Percentiles rank a stretch among this genome's conserved stretches.
Evolutionary conservation across 352 stramenopile genomes (phyloP).

Genomic region (Phytophthora brassicae): DNA sequence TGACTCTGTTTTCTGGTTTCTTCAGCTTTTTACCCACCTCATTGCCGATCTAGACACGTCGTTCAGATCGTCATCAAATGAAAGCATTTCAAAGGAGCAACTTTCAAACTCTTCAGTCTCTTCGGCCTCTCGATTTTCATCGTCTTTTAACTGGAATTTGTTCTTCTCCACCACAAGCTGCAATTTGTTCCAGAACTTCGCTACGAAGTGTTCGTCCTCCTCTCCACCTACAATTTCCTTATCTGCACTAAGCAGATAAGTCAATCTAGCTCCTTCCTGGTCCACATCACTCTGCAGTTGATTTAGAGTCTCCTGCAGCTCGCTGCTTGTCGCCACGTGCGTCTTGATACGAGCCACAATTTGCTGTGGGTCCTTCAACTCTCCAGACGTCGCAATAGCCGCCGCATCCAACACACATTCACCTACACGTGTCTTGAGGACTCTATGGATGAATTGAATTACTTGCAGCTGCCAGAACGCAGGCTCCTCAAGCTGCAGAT

Average conservation of each 20-base stretch:
- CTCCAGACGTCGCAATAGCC: not conserved
- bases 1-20: not conserved
- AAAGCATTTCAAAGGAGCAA: slow-evolving; percentile 42
- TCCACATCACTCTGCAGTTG: slow-evolving; percentile 20
- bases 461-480: slow-evolving; percentile 59
- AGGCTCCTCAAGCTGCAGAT: slow-evolving; percentile 39
- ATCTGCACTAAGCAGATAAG: not conserved
- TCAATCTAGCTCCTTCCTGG: slow-evolving; percentile 4
- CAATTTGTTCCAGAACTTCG: slow-evolving; percentile 27
- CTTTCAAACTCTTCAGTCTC: slow-evolving; percentile 13
- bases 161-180: not conserved
- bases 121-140: slow-evolving; percentile 11
- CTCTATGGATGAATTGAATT: slow-evolving; percentile 38
- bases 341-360: slow-evolving; percentile 6
- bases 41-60: slow-evolving; percentile 40
- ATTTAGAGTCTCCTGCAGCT: slow-evolving; percentile 16
- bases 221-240: slow-evolving; percentile 11
- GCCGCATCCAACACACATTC: slow-evolving; percentile 10
- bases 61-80: slow-evolving; percentile 45
- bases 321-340: slow-evolving; percentile 5
- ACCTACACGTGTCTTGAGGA: slow-evolving; percentile 19
- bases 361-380: slow-evolving; percentile 3
- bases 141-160: slow-evolving; percentile 1
- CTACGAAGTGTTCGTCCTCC: slow-evolving; percentile 17
- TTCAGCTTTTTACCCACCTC: slow-evolving; percentile 28